phyloP scores from a whole-genome alignment of 441 rosid species.

The Croton laevigatus region DNA sequence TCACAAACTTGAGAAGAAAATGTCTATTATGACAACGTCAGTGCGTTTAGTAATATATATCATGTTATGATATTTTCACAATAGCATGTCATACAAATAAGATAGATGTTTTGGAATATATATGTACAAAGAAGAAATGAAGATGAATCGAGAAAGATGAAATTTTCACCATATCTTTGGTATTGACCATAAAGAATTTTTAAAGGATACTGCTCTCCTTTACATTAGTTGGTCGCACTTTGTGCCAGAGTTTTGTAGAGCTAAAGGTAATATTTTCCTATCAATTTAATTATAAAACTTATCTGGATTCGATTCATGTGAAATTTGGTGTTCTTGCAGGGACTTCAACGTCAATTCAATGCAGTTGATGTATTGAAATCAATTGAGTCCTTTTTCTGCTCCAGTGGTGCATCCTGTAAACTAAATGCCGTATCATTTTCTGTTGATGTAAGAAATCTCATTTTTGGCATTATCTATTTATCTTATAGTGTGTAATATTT shows the following conservation, averaged over 20 bases:
- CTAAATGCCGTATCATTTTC: constrained; percentile 54
- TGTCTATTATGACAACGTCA: neutral
- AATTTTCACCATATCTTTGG: neutral
- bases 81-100: neutral
- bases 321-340: constrained; percentile 36
- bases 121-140: too few relatives aligned
- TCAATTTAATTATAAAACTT: neutral
- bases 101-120: neutral
- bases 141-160: neutral
- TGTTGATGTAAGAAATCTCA: constrained; percentile 56
- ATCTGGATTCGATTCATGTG: constrained; percentile 5
- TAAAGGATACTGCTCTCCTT: too few relatives aligned
- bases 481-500: constrained; percentile 15
- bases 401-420: constrained; percentile 60
- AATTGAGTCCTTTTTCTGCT: constrained; percentile 54
- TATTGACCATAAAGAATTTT: too few relatives aligned
- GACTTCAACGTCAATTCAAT: constrained; percentile 68
- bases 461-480: constrained; percentile 11
- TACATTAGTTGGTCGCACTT: too few relatives aligned
- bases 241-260: neutral
- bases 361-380: constrained; percentile 69
- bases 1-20: neutral
- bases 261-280: neutral
- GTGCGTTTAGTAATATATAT: neutral
- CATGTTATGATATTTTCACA: neutral